A percentile compares a stretch with the other conserved stretches of the same genome.
These are phyloP conservation scores for Penicillium brevicompactum DNA, from an alignment of 2,329 filamentous ascomycete genomes.

Conservation along the genomic window DNA sequence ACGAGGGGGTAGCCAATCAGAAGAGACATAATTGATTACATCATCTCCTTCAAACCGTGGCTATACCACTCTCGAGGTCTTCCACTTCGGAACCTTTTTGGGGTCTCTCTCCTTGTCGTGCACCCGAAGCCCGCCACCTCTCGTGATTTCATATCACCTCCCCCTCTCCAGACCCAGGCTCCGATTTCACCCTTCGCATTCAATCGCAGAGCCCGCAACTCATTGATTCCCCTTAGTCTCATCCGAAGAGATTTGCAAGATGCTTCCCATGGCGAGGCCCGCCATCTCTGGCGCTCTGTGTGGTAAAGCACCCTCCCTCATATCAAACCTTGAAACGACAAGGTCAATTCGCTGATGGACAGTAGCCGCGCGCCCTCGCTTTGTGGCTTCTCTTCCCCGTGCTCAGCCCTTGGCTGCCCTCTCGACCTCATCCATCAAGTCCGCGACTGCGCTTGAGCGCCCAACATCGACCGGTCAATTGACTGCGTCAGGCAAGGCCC, in stretches of 20 bases:
- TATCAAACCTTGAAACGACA: neutral
- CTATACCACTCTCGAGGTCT: constrained; percentile 17
- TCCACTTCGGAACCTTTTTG: constrained; percentile 18
- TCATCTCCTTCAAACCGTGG: constrained; percentile 10
- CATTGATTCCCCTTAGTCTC: constrained; percentile 1
- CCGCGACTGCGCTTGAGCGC: constrained; percentile 45
- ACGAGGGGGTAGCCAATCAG: constrained; percentile 7
- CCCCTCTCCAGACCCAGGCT: constrained; percentile 4
- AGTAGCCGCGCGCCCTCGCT: constrained; percentile 30
- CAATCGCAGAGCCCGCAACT: neutral
- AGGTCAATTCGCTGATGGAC: constrained; percentile 22
- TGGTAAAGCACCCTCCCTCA: constrained; percentile 22
- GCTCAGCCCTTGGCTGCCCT: constrained; percentile 41
- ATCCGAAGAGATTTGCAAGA: constrained; percentile 12
- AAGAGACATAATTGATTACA: constrained; percentile 8
- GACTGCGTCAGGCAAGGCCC: constrained; percentile 46
- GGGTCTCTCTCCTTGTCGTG: constrained; percentile 23
- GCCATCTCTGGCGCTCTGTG: constrained; percentile 29
- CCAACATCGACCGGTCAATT: constrained; percentile 37
- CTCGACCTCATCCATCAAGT: constrained; percentile 46
- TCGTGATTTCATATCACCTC: constrained; percentile 6
- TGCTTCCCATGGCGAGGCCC: constrained; percentile 32
- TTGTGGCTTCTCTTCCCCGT: constrained; percentile 35
- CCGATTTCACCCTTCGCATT: neutral
- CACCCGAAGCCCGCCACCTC: constrained; percentile 23